Base-by-base conservation (phyloP, 1,284 basidiomycete species). In the Cerioporus squamosus region DNA sequence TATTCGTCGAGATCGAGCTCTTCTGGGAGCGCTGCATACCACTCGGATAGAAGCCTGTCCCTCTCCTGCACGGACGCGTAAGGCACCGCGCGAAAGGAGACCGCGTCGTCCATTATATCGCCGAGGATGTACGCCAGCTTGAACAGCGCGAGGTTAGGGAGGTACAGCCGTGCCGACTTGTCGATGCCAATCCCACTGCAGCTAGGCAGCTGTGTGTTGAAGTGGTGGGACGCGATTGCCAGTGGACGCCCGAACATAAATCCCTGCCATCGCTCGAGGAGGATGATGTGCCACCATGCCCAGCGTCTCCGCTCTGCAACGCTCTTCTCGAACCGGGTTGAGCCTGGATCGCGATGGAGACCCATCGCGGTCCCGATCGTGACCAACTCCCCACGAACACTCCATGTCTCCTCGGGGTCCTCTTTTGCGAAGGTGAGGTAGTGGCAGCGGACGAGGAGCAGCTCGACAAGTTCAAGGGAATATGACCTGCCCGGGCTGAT, bases 201-300 rank as follows among this genome's bases (percentile, higher is more conserved):
- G 4, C 86, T 83, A 38, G 90, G 90, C 22, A 91, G 76, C 58
- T 82, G 83, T 0, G 90, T 92, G 70, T 93, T 90, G 69, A 90
- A 93, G 70, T 93, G 90, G 68, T 91, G 86, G 5, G 88, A 85
- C 12, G 87, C 84, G 58, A 93, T 86, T 36, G 81, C 77, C 31
- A 88, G 75, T 2, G 91, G 90, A 15, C 90, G 81, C n/a, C 90
- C 91, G 70, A 93, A 90, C 79, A 91, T 81, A 74, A 93, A 93
- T 2, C 90, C 87, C 71, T 92, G 90, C 91, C 91, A 93, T 62
- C 90, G 79, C 74, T 93, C 90, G 33, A 91, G 78, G 53, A 91
- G 76, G 46, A 93, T 74, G 61, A 91, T 87, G 72, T 93, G 90
- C 91, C 91, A 93, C 90, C 90, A 93, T 2, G 89, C 88, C 90